Evolutionary conservation across 2,329 filamentous ascomycete genomes (phyloP), one percentile per base, ranked within the genome.

Genomic region (Triangularia setosa): DNA sequence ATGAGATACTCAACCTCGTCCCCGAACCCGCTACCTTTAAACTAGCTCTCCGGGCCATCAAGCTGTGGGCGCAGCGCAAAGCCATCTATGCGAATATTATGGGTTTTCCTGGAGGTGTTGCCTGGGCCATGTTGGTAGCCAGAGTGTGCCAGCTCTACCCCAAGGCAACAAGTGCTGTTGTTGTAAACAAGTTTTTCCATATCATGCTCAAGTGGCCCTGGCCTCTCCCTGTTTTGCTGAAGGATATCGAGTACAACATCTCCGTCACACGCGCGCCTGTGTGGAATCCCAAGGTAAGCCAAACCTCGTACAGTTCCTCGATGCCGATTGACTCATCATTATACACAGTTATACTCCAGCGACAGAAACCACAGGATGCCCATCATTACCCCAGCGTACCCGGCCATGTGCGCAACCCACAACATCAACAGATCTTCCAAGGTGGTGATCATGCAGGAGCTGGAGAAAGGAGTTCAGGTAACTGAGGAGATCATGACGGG

Each of bases 41-140:
- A 67, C 86, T 93, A 67, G 95, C 95, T 9, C 78, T 98, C 66
- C 87, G 95, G 59, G 93, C 93, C 14, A 91, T 99, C 80, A 99
- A 99, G 78, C 83, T 99, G 7, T 99, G 95, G 95, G 93, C 95
- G 9, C 92, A 96, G 74, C 87, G 89, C 60, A 90, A 94, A 66
- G 95, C 91, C 24, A 92, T 98, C 57, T 98, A 98, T 74, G 92
- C 92, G 68, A 97, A 97, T 73, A 93, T 98, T 68, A 93, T 97
- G 77, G 95, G 95, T 25, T 99, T 95, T 70, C 95, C 95, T 1
- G 95, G 95, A 71, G 95, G 95, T 78, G 93, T 99, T 48, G 95
- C 95, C 4, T 99, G 94, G 92, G 95, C 94, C 12, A 97, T 99
- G 90, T 85, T 99, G 73, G 93, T 98, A 27, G 95, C 95, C 60